Evolutionary conservation across 805 yeast genomes (phyloP).

Genomic region (Tetrapisispora namnaoensis): DNA sequence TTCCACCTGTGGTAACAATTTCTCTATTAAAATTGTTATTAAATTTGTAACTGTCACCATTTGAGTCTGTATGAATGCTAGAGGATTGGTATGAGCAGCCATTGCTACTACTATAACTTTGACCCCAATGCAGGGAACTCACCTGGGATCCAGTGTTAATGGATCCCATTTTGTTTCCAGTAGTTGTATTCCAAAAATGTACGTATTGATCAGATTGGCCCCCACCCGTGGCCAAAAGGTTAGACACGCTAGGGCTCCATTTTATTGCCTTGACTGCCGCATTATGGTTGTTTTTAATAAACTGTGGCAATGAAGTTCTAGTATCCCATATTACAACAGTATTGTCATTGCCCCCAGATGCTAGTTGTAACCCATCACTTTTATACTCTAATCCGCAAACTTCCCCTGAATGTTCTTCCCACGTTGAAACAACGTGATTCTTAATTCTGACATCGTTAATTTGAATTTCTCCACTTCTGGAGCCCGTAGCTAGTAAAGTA

Average conservation of each 20-base stretch:
- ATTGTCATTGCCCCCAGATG: constrained; percentile 92
- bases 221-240: constrained; percentile 91
- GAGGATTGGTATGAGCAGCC: constrained; percentile 1
- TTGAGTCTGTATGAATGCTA: constrained; percentile 12
- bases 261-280: constrained; percentile 94
- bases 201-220: constrained; percentile 84
- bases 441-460: constrained; percentile 87
- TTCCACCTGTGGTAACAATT: constrained; percentile 89
- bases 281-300: constrained; percentile 66
- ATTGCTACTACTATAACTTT: constrained; percentile 23
- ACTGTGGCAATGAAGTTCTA: constrained; percentile 57
- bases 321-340: constrained; percentile 90
- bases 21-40: constrained; percentile 35
- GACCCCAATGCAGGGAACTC: constrained; percentile 89
- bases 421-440: constrained; percentile 53
- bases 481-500: constrained; percentile 76
- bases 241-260: constrained; percentile 85
- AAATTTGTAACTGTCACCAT: constrained; percentile 8
- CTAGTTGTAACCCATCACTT: constrained; percentile 72
- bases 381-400: constrained; percentile 89
- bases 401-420: constrained; percentile 71
- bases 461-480: constrained; percentile 73
- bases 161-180: constrained; percentile 77
- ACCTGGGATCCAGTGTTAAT: constrained; percentile 92
- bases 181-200: constrained; percentile 91